Base-by-base conservation (phyloP, 106 monocot species). In the Allium fistulosum region DNA sequence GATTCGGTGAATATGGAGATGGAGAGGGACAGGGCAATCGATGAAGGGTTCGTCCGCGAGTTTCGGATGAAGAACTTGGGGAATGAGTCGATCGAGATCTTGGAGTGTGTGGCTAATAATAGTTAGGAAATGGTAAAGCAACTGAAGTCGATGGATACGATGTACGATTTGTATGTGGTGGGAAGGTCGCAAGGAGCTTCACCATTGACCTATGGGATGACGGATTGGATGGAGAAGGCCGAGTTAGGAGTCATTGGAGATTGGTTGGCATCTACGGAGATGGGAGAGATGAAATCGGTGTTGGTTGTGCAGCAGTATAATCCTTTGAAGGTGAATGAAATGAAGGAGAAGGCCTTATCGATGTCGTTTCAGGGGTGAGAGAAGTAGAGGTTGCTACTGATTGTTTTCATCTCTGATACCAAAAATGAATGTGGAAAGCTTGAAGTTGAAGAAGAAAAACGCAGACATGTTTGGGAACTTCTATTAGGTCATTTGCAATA, bases 231-330 rank as follows among this genome's bases (percentile, higher is more conserved):
- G 37, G 90, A 87, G 62, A 74, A 57, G 50, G 78, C 81, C 4
- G 86, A 91, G 73, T 67, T 92, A 48, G 91, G 87, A 51, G 48
- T 65, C 9, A 71, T 87, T 2, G 91, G 87, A 18, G 91, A 92
- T 69, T 55, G 87, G 51, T 58, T 92, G 17, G 81, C 77, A 4
- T 91, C 91, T 55, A 57, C 80, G 10, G 87, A 92, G 52, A 76
- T 87, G 48, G 63, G 62, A 9, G 56, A 53, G 69, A 69, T 68
- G 51, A 71, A 64, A 63, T 92, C 87, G 6, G 75, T 85, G 51
- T 49, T 92, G 67, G 91, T 87, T 63, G 59, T 92, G 62, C 91
- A 91, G 69, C 79, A 87, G 72, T 76, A 83, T 53, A 17, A 55
- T 37, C 5, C 5, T 37, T 37, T 5, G 37, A 37, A 37, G 37